Evolutionary conservation across 2,329 filamentous ascomycete genomes (phyloP).

Genomic region (Epichloe sp.): DNA sequence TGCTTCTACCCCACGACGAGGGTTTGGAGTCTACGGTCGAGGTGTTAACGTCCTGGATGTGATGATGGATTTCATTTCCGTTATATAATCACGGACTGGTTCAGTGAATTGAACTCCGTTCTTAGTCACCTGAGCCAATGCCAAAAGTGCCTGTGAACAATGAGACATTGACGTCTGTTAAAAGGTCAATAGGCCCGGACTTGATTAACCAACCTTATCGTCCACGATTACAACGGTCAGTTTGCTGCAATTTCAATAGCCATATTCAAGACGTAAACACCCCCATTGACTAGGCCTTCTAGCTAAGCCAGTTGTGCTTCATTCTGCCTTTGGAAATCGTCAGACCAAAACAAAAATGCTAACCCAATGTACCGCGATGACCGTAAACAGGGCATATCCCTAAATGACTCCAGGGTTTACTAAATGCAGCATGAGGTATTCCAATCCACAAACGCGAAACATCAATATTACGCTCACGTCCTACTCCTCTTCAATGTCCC

Average conservation of each 20-base stretch:
- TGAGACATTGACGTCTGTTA: not conserved
- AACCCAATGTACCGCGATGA: constrained; percentile 18
- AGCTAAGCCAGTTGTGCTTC: not conserved
- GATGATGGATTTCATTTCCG: constrained; percentile 4
- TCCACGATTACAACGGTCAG: not conserved
- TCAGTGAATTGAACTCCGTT: not conserved
- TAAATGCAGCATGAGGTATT: constrained; percentile 13
- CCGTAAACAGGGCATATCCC: constrained; percentile 17
- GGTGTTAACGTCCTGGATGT: constrained; percentile 2
- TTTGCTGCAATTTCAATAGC: not conserved
- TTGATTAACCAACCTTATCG: not conserved
- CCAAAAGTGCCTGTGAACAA: not conserved
- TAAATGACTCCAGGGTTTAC: constrained; percentile 24
- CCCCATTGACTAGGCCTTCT: not conserved
- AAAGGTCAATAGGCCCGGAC: not conserved
- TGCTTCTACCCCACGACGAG: not conserved
- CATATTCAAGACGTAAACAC: not conserved
- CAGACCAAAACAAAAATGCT: constrained; percentile 13
- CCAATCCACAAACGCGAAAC: constrained; percentile 4
- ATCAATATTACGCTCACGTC: not conserved
- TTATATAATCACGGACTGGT: not conserved
- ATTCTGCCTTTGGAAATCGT: constrained; percentile 8
- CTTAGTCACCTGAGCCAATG: not conserved
- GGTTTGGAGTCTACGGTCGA: not conserved
- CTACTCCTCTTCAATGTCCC: constrained; percentile 52